Percentiles rank a stretch among this genome's conserved stretches.
phyloP scores from a whole-genome alignment of 495 filamentous ascomycete species.

The Aspergillus nidulans region DNA sequence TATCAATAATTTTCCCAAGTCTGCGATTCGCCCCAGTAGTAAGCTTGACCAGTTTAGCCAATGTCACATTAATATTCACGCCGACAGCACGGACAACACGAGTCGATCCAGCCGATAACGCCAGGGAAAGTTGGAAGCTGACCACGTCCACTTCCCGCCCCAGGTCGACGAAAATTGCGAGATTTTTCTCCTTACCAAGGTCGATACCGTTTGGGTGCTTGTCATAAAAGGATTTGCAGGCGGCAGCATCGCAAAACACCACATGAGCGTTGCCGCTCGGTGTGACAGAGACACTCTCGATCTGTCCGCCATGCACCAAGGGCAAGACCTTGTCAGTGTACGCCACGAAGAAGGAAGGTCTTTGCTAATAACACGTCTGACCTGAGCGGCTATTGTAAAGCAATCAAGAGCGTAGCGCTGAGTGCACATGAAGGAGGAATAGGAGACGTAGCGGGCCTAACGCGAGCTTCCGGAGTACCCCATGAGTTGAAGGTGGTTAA shows the following conservation, averaged over 20 bases:
- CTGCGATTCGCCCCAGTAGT: slow-evolving; percentile 28
- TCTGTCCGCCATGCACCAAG: slow-evolving; percentile 39
- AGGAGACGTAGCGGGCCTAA: slow-evolving; percentile 25
- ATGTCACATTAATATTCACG: slow-evolving; percentile 29
- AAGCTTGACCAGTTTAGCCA: slow-evolving; percentile 26
- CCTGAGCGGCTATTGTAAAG: slow-evolving; percentile 23
- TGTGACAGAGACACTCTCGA: slow-evolving; percentile 31
- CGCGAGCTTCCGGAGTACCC: slow-evolving; percentile 20
- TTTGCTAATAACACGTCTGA: slow-evolving; percentile 34
- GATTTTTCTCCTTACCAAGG: slow-evolving; percentile 23
- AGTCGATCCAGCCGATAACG: slow-evolving; percentile 31
- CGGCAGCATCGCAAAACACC: slow-evolving; percentile 37
- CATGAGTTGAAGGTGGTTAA: slow-evolving; percentile 23
- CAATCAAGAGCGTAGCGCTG: slow-evolving; percentile 2
- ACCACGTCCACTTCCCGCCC: slow-evolving; percentile 33
- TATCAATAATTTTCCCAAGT: slow-evolving; percentile 35
- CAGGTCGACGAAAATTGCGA: slow-evolving; percentile 32
- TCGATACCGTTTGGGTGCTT: slow-evolving; percentile 42
- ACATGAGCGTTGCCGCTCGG: slow-evolving; percentile 26
- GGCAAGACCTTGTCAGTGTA: slow-evolving; percentile 33
- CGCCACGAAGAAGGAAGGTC: slow-evolving; percentile 28
- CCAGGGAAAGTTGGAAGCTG: slow-evolving; percentile 30
- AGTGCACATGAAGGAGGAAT: background rate
- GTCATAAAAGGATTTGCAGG: slow-evolving; percentile 35
- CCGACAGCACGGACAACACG: slow-evolving; percentile 39